These are phyloP conservation scores for Lactifluus hygrophoroides DNA, from an alignment of 768 basidiomycete species.

Conservation along the genomic window DNA sequence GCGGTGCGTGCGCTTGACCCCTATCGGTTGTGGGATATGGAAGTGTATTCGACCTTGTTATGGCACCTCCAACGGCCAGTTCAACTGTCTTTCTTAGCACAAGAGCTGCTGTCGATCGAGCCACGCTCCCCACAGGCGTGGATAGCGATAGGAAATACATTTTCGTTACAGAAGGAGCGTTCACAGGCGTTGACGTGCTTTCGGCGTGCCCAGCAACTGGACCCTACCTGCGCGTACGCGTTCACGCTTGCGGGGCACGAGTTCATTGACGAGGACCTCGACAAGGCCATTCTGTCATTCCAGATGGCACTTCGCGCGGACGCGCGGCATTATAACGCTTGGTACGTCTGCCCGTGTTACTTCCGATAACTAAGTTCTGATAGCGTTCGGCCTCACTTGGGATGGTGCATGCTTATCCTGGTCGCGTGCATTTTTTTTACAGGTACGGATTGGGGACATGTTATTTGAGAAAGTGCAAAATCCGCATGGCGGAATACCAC, in stretches of 20 bases:
- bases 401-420: conserved; percentile 15
- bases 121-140: conserved; percentile 83
- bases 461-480: conserved; percentile 90
- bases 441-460: conserved; percentile 99
- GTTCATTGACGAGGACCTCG: conserved; percentile 90
- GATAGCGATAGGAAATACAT: conserved; percentile 95
- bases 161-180: conserved; percentile 91
- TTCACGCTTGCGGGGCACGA: conserved; percentile 97
- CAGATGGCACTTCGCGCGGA: conserved; percentile 88
- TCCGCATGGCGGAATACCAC: conserved; percentile 92
- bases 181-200: conserved; percentile 92
- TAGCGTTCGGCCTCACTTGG: not conserved
- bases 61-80: conserved; percentile 89
- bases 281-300: conserved; percentile 87
- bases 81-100: conserved; percentile 84
- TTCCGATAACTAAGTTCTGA: conserved; percentile 14
- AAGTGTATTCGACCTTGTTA: conserved; percentile 89
- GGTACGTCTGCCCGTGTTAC: conserved; percentile 46
- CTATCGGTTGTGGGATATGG: conserved; percentile 89
- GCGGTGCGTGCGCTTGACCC: conserved; percentile 77
- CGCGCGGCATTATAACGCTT: conserved; percentile 93
- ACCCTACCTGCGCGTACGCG: conserved; percentile 88
- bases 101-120: conserved; percentile 80
- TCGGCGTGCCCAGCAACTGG: conserved; percentile 80
- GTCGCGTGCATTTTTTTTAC: conserved; percentile 19